phyloP scores from a whole-genome alignment of 306 rosid genomes.

The Senna tora region DNA sequence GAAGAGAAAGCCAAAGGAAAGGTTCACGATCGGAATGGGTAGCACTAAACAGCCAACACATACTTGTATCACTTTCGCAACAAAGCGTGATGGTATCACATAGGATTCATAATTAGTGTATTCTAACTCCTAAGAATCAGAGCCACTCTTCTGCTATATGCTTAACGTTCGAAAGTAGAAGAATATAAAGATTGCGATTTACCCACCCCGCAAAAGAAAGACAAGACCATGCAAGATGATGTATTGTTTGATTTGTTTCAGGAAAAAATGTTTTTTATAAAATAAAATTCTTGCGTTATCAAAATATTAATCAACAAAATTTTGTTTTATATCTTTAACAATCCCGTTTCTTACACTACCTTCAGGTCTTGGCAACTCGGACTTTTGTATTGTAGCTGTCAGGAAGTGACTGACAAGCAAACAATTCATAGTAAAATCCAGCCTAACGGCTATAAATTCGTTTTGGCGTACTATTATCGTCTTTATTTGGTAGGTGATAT shows the following conservation, averaged over 20 bases:
- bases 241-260: too few relatives aligned
- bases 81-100: not conserved
- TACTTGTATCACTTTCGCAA: not conserved
- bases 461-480: not conserved
- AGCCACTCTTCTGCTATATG: not conserved
- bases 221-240: not conserved
- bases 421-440: constrained; percentile 8
- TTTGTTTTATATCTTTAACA: not conserved
- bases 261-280: too few relatives aligned
- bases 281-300: not conserved
- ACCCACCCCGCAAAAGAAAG: not conserved
- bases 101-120: not conserved
- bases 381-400: not conserved
- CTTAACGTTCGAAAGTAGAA: not conserved
- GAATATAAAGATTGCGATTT: not conserved
- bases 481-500: too few relatives aligned
- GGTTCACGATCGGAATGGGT: not conserved
- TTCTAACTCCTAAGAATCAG: not conserved
- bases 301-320: not conserved
- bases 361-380: not conserved
- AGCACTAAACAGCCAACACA: not conserved
- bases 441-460: constrained; percentile 7
- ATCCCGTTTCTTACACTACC: not conserved
- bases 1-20: not conserved
- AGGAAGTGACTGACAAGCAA: not conserved